phyloP scores from a whole-genome alignment of 768 basidiomycete genomes.

The Mycena epipterygia region DNA sequence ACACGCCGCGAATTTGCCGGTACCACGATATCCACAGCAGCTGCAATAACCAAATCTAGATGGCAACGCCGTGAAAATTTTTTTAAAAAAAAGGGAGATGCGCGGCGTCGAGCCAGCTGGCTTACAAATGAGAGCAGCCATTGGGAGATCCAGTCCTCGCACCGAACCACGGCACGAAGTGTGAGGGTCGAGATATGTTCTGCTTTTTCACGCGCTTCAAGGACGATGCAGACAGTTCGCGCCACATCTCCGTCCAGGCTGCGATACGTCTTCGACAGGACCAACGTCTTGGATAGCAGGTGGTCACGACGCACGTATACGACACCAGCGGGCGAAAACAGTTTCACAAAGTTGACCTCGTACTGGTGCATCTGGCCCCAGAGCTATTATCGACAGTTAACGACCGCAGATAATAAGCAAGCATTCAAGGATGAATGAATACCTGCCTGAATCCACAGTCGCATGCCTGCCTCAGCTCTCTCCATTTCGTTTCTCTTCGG shows the following conservation, averaged over 20 bases:
- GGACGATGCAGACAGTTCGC: background rate
- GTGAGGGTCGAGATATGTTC: background rate
- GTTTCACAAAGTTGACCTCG: background rate
- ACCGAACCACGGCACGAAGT: no score
- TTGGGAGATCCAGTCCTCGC: no score
- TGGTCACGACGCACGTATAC: background rate
- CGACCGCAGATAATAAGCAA: background rate
- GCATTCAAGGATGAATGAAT: no score
- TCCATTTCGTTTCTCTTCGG: background rate
- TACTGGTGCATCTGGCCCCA: background rate
- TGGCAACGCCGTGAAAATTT: no score
- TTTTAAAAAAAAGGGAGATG: no score
- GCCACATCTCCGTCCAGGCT: background rate
- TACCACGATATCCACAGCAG: no score
- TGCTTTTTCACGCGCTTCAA: background rate
- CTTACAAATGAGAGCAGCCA: no score
- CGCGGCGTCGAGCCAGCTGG: no score
- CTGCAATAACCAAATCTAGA: no score
- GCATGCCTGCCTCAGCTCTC: background rate
- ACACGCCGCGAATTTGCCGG: no score
- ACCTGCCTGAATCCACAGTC: background rate
- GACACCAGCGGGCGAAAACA: background rate
- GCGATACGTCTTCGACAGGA: background rate
- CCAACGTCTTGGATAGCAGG: background rate
- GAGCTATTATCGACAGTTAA: background rate